Conservation (phyloP, 345 rosid genomes). For the Eucalyptus urophylla region DNA sequence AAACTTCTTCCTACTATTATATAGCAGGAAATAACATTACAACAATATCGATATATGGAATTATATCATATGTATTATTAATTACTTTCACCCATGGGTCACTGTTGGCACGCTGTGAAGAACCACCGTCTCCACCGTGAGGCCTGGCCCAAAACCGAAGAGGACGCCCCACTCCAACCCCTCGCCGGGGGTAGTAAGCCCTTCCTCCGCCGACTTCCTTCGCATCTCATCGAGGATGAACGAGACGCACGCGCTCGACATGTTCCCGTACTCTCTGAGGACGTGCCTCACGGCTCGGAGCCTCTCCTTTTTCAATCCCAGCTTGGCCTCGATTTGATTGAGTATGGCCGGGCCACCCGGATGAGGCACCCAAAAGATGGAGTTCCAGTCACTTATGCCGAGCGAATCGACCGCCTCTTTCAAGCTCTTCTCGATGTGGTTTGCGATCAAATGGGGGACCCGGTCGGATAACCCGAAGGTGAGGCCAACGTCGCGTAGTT, state of each 20-base stretch:
- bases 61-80: background rate
- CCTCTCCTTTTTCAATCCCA: background rate
- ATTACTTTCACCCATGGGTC: background rate
- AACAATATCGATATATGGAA: background rate
- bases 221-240: background rate
- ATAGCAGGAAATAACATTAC: background rate
- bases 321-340: background rate
- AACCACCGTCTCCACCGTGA: background rate
- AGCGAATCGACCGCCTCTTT: background rate
- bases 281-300: background rate
- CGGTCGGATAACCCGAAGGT: background rate
- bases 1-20: background rate
- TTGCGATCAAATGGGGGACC: background rate
- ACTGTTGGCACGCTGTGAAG: background rate
- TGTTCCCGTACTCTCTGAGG: background rate
- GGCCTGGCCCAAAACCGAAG: background rate
- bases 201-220: background rate
- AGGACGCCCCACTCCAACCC: background rate
- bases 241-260: background rate
- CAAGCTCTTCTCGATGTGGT: background rate
- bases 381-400: too few relatives aligned
- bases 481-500: background rate
- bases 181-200: background rate
- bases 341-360: background rate
- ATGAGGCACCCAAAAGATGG: background rate